Percentiles rank a stretch among this genome's conserved stretches.
Evolutionary conservation across 129 eudicot genomes (phyloP).

Genomic region (Kitagawia praeruptora): DNA sequence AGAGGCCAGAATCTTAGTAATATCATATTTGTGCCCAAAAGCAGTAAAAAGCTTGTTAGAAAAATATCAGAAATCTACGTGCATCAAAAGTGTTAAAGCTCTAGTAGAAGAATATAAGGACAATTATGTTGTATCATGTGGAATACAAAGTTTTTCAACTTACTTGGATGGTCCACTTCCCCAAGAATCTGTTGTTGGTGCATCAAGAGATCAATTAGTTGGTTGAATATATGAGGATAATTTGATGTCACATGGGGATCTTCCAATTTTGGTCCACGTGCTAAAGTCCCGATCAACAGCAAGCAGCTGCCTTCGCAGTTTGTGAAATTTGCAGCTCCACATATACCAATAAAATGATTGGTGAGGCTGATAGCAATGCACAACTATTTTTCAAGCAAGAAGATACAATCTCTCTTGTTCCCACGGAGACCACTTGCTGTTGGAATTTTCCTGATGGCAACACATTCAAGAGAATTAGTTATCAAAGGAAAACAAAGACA

Average conservation of each 20-base stretch:
- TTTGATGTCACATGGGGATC: slow-evolving; percentile 44
- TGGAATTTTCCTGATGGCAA: too few relatives aligned
- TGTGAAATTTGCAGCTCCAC: slow-evolving; percentile 50
- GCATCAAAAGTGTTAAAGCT: too few relatives aligned
- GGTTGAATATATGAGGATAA: slow-evolving; percentile 42
- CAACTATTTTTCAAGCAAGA: too few relatives aligned
- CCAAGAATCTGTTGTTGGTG: slow-evolving; percentile 88
- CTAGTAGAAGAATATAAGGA: slow-evolving; percentile 63
- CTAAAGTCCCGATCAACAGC: slow-evolving; percentile 62
- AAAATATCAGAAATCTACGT: too few relatives aligned
- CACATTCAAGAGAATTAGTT: too few relatives aligned
- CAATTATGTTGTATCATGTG: slow-evolving; percentile 69
- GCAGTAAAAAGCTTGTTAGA: too few relatives aligned
- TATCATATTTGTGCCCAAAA: too few relatives aligned
- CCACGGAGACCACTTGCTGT: too few relatives aligned
- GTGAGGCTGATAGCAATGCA: too few relatives aligned
- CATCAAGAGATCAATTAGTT: slow-evolving; percentile 61
- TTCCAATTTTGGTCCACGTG: slow-evolving; percentile 71
- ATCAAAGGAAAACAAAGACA: too few relatives aligned
- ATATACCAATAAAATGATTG: slow-evolving; percentile 18
- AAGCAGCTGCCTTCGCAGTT: slow-evolving; percentile 68
- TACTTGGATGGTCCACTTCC: slow-evolving; percentile 82
- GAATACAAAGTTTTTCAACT: slow-evolving; percentile 47
- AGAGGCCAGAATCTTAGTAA: too few relatives aligned
- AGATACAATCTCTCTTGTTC: too few relatives aligned